Evolutionary conservation across 2,329 filamentous ascomycete species (phyloP), one percentile per base, ranked within the genome.

Genomic region (Lecanicillium sp.): DNA sequence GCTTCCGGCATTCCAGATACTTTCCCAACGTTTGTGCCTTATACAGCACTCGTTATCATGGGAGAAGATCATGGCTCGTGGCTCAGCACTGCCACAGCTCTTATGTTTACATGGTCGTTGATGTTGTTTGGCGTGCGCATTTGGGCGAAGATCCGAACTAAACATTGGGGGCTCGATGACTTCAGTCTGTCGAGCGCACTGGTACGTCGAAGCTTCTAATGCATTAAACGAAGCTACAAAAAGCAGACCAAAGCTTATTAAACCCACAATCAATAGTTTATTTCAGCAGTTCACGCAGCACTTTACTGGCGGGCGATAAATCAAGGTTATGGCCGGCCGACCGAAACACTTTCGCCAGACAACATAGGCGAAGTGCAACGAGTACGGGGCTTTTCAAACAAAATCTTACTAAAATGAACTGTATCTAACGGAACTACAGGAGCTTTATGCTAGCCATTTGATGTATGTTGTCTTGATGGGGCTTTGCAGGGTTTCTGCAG

Each of bases 121-220:
- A 27, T 41, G 29, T 33, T 35, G 13, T 46, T 44, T 30, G 33
- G 29, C 4, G 35, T 44, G 4, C 37, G 44, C 12, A 29, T 30
- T n/a, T 46, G 44, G 44, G 40, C 44, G 15, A 46, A 44, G 34
- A 12, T 41, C 17, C 30, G 39, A 6, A 39, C 39, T 5, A 46
- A 46, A 29, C 40, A 33, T 17, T 46, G 42, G 42, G 44, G 42
- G 5, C 18, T 39, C 12, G 44, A 46, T 18, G 44, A 46, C 27
- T 44, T 36, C 12, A 29, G 10, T 13, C 25, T 44, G 22, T 33
- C 37, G 2, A 20, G 31, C 12, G 40, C 44, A 17, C 29, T 46
- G 15, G 44, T 46, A 39, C 7, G 44, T 41, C 22, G 22, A 11
- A 11, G 6, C 22, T 7, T 25, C 22, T 11, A 25, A 6, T 6